phyloP scores from a whole-genome alignment of 129 eudicot species.

The Pulicaria dysenterica region DNA sequence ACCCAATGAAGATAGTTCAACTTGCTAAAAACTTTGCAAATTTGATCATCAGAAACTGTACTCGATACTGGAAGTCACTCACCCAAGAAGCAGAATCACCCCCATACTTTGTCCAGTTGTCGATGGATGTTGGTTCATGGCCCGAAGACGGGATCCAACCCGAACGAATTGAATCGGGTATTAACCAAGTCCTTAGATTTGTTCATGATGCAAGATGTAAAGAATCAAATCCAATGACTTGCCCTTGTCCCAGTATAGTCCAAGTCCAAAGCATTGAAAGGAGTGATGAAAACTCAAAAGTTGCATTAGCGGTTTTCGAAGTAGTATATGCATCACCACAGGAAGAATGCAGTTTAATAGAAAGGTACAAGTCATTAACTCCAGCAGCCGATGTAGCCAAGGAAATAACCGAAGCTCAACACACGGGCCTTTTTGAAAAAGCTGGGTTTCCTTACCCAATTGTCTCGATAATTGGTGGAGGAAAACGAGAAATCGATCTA shows the following conservation, averaged over 20 bases:
- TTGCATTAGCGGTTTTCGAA: constrained; percentile 58
- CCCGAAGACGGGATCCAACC: constrained; percentile 64
- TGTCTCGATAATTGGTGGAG: constrained; percentile 52
- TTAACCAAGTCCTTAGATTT: constrained; percentile 41
- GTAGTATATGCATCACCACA: constrained; percentile 51
- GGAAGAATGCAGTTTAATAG: constrained; percentile 35
- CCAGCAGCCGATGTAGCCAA: constrained; percentile 64
- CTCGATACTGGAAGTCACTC: constrained; percentile 51
- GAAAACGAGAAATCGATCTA: constrained; percentile 57
- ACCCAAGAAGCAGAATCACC: constrained; percentile 63
- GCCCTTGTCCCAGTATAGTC: constrained; percentile 42
- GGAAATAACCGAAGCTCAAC: constrained; percentile 48
- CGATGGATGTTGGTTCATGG: constrained; percentile 48
- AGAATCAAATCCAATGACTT: constrained; percentile 30
- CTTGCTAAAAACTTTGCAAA: constrained; percentile 9
- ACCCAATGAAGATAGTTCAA: constrained; percentile 20
- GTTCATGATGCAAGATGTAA: constrained; percentile 47
- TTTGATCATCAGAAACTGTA: constrained; percentile 39
- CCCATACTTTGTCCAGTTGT: constrained; percentile 54
- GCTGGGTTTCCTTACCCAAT: constrained; percentile 49
- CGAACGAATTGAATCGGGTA: constrained; percentile 53
- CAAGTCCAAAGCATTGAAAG: constrained; percentile 61
- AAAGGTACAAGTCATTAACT: constrained; percentile 56
- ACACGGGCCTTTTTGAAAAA: constrained; percentile 35
- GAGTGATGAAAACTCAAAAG: constrained; percentile 39